phyloP scores from a whole-genome alignment of 1,139 yeast species.

The Kodamaea derodonti region DNA sequence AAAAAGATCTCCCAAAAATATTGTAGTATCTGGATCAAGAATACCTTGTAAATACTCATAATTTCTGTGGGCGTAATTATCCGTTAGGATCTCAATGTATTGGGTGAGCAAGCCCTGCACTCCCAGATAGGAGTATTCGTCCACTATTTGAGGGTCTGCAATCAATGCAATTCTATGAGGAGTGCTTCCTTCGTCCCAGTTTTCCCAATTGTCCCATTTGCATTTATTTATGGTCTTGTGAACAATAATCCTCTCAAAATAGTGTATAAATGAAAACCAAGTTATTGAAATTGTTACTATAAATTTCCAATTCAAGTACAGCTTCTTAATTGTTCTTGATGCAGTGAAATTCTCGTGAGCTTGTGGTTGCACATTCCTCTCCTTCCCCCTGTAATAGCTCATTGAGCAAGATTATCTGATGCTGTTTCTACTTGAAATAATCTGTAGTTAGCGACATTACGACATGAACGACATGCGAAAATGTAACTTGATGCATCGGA shows the following conservation, averaged over 20 bases:
- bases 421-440: not conserved
- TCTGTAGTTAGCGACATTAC: not conserved
- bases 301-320: conserved; percentile 4
- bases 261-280: conserved; percentile 46
- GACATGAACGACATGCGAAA: too few relatives aligned
- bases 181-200: conserved; percentile 33
- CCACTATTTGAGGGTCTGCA: conserved; percentile 94
- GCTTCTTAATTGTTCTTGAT: not conserved
- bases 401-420: conserved; percentile 2
- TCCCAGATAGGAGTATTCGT: conserved; percentile 66
- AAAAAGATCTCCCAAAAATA: conserved; percentile 86
- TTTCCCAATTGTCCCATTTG: conserved; percentile 63
- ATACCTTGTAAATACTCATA: conserved; percentile 57
- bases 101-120: conserved; percentile 45
- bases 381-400: conserved; percentile 9
- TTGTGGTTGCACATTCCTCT: not conserved
- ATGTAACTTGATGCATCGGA: too few relatives aligned
- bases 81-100: conserved; percentile 51
- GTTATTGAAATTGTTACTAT: conserved; percentile 1
- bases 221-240: conserved; percentile 47
- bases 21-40: conserved; percentile 69
- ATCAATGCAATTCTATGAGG: conserved; percentile 67
- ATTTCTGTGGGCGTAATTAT: conserved; percentile 76
- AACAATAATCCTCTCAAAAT: conserved; percentile 60
- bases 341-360: not conserved